These are phyloP conservation scores for Silene uniflora DNA, from an alignment of 148 eudicot species.

Conservation along the genomic window DNA sequence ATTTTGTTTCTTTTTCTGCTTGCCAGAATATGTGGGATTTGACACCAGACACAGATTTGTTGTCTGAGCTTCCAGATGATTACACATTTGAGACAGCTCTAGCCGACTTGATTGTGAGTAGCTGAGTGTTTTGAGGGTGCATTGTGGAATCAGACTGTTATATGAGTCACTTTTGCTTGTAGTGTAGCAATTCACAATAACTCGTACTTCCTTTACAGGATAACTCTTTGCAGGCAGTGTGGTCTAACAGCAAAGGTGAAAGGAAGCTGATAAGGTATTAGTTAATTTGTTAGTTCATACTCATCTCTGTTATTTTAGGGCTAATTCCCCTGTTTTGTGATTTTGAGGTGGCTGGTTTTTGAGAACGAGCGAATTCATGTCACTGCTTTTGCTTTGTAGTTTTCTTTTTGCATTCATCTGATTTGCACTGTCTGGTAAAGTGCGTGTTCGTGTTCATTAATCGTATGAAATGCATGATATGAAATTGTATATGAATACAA, in stretches of 20 bases:
- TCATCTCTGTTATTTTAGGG: neutral
- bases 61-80: constrained; percentile 66
- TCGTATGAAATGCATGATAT: neutral
- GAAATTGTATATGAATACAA: neutral
- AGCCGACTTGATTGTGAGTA: constrained; percentile 73
- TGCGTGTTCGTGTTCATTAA: neutral
- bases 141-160: neutral
- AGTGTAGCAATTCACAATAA: neutral
- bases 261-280: constrained; percentile 49
- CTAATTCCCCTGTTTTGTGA: neutral
- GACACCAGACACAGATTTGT: constrained; percentile 66
- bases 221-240: constrained; percentile 81
- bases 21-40: constrained; percentile 83
- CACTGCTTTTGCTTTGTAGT: too few species aligned
- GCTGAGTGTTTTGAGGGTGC: neutral
- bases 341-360: neutral
- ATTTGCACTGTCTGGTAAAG: too few species aligned
- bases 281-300: neutral
- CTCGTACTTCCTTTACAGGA: constrained; percentile 40
- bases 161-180: neutral
- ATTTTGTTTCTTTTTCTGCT: neutral
- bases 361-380: too few species aligned
- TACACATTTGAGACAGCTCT: constrained; percentile 73
- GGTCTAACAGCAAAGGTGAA: constrained; percentile 43
- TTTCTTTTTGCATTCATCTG: too few species aligned